Base-by-base conservation (phyloP, 2,329 filamentous ascomycete genomes). In the Tetracladium maxilliforme region DNA sequence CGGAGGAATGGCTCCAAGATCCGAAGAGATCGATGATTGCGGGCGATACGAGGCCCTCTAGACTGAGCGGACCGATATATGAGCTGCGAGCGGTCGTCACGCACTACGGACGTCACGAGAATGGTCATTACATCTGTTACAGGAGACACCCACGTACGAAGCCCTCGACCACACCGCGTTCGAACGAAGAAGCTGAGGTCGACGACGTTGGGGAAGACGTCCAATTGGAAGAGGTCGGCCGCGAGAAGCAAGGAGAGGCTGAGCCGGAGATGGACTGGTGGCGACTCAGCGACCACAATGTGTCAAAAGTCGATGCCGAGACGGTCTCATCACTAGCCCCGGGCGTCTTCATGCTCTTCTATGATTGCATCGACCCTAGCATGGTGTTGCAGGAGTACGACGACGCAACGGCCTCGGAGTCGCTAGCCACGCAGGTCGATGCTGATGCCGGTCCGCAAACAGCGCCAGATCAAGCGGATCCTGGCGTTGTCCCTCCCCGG, bases 341-440 rank as follows among this genome's bases (percentile, higher is more conserved):
- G 16, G 83, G 82, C 3, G 87, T 86, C 1, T 95, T 95, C 44
- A 95, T 98, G 87, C 64, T 95, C 2, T 95, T 95, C 47, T 98
- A 95, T 47, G 87, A 98, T 45, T 70, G 68, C 23, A 55, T 78
- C 14, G 70, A 77, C 29, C 48, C 60, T n/a, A n/a, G n/a, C n/a
- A n/a, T n/a, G 9, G 18, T 11, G 18, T 19, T 11, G n/a, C n/a
- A n/a, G n/a, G n/a, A n/a, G n/a, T n/a, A n/a, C n/a, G n/a, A n/a
- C n/a, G n/a, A n/a, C n/a, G n/a, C n/a, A n/a, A n/a, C n/a, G n/a
- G n/a, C n/a, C n/a, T n/a, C n/a, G n/a, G n/a, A n/a, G n/a, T n/a
- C n/a, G n/a, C n/a, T n/a, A n/a, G n/a, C n/a, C n/a, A n/a, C n/a
- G n/a, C n/a, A n/a, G n/a, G n/a, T n/a, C n/a, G n/a, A n/a, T n/a